Evolutionary conservation across 1,139 yeast genomes (phyloP).

Genomic region (Kodamaea fungicola): DNA sequence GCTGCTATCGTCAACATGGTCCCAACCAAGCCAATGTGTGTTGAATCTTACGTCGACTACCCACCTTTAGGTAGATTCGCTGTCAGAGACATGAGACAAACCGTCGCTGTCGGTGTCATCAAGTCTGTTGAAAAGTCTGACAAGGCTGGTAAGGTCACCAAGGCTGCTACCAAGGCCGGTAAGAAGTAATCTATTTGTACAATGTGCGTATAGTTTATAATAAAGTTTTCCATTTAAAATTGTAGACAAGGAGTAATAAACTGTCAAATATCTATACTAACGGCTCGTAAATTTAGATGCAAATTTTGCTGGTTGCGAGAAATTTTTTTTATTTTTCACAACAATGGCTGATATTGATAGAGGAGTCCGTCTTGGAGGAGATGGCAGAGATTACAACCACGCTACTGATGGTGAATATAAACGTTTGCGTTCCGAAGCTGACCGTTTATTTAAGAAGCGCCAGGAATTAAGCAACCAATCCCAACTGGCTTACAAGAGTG

Average conservation of each 20-base stretch:
- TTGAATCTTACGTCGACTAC: slow-evolving; percentile 94
- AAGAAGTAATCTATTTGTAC: slow-evolving; percentile 66
- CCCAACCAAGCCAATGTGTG: slow-evolving; percentile 91
- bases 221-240: not conserved
- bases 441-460: slow-evolving; percentile 57
- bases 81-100: slow-evolving; percentile 99
- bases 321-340: not conserved
- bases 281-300: not conserved
- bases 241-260: too few species aligned
- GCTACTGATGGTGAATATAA: slow-evolving; percentile 66
- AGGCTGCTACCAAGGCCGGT: slow-evolving; percentile 98
- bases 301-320: not conserved
- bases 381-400: slow-evolving; percentile 63
- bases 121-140: slow-evolving; percentile 95
- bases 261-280: too few species aligned
- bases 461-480: slow-evolving; percentile 61
- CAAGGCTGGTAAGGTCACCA: slow-evolving; percentile 98
- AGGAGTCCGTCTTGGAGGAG: slow-evolving; percentile 36
- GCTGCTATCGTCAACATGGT: slow-evolving; percentile 90
- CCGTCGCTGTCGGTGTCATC: slow-evolving; percentile 99
- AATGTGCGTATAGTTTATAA: slow-evolving; percentile 2
- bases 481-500: slow-evolving; percentile 70
- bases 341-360: slow-evolving; percentile 27
- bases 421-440: slow-evolving; percentile 65
- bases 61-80: slow-evolving; percentile 99